phyloP scores from a whole-genome alignment of 202 grass and related monocot species.

The Cymbopogon flexuosus region DNA sequence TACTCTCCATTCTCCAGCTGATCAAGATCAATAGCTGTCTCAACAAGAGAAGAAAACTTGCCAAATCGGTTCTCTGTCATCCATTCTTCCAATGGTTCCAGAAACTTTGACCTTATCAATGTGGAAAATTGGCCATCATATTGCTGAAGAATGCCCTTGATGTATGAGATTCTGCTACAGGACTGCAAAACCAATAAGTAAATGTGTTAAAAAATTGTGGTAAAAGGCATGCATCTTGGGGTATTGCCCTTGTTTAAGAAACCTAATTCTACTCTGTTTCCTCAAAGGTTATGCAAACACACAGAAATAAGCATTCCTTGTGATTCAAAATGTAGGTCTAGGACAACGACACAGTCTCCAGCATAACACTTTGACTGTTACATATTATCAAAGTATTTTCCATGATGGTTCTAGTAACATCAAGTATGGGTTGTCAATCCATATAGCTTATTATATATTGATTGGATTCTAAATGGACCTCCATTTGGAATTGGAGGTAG shows the following conservation, averaged over 20 bases:
- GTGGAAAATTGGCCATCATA: slow-evolving; percentile 74
- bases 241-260: neutral
- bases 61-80: slow-evolving; percentile 53
- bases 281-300: slow-evolving; percentile 12
- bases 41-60: slow-evolving; percentile 61
- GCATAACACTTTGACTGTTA: neutral
- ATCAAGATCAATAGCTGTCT: slow-evolving; percentile 73
- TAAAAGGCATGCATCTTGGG: neutral
- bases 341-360: neutral
- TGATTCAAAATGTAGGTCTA: neutral
- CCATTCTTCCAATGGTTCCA: slow-evolving; percentile 61
- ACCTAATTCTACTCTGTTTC: neutral
- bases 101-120: slow-evolving; percentile 60
- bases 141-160: slow-evolving; percentile 66
- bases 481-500: neutral
- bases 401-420: neutral
- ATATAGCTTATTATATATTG: neutral
- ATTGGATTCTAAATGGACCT: neutral
- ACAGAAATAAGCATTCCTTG: neutral
- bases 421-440: neutral
- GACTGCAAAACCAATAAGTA: slow-evolving; percentile 57
- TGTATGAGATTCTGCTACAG: slow-evolving; percentile 48
- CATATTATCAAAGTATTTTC: neutral
- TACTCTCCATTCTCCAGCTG: slow-evolving; percentile 88
- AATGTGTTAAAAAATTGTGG: neutral